Evolutionary conservation across 768 basidiomycete species (phyloP).

Genomic region (Russula sp.): DNA sequence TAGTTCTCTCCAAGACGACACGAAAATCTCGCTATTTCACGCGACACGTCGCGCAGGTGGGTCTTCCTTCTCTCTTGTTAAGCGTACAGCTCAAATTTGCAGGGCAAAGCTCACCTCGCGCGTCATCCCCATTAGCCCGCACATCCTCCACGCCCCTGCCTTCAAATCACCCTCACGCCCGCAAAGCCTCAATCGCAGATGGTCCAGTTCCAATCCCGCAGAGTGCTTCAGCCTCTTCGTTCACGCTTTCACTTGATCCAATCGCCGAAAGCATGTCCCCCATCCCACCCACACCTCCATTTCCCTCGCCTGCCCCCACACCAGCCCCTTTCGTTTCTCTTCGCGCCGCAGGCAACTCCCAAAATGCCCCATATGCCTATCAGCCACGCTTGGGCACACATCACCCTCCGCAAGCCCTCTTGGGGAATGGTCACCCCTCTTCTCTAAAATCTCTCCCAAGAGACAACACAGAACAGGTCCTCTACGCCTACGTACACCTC

Average conservation of each 20-base stretch:
- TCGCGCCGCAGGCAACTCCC: not conserved
- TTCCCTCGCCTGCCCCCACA: conserved; percentile 26
- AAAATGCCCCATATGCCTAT: conserved; percentile 21
- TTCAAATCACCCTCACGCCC: conserved; percentile 66
- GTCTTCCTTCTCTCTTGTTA: not conserved
- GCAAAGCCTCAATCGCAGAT: conserved; percentile 52
- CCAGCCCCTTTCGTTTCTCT: conserved; percentile 22
- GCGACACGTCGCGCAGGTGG: conserved; percentile 6
- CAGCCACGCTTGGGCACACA: conserved; percentile 25
- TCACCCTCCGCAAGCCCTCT: conserved; percentile 25
- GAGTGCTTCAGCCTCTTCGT: conserved; percentile 28
- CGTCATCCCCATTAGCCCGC: conserved; percentile 40
- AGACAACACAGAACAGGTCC: conserved; percentile 47
- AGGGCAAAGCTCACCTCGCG: conserved; percentile 6
- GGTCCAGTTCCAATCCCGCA: conserved; percentile 19
- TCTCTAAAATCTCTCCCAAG: conserved; percentile 8
- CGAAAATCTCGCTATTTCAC: conserved; percentile 14
- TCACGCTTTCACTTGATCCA: conserved; percentile 31
- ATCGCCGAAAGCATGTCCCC: conserved; percentile 28
- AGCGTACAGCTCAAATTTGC: not conserved
- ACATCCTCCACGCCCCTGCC: conserved; percentile 35
- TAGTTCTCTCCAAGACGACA: conserved; percentile 13
- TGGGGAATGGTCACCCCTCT: conserved; percentile 22
- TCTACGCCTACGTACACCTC: conserved; percentile 82
- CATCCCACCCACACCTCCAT: conserved; percentile 27